Conservation (phyloP, 2,329 filamentous ascomycete genomes). For the Nemania abortiva region DNA sequence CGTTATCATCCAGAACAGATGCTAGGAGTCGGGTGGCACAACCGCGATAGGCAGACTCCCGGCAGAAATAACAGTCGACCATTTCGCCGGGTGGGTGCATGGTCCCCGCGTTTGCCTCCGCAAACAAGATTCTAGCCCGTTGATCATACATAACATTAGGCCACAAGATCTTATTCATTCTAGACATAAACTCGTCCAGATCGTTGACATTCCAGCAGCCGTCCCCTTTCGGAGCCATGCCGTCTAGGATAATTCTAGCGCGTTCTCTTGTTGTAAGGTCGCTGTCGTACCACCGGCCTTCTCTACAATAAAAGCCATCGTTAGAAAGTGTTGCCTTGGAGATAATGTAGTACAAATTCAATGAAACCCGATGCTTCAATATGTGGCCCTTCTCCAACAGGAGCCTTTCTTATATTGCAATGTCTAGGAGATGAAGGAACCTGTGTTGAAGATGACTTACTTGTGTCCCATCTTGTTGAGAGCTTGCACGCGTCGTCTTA, state of each 20-base stretch:
- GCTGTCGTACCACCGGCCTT: neutral
- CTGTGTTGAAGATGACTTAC: neutral
- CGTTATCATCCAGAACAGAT: neutral
- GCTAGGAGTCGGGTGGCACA: slow-evolving; percentile 14
- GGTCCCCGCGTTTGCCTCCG: neutral
- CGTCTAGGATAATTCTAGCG: neutral
- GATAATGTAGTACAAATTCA: neutral
- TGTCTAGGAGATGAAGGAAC: neutral
- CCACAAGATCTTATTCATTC: slow-evolving; percentile 5
- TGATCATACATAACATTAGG: neutral
- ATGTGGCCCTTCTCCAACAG: too few species aligned
- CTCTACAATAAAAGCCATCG: neutral
- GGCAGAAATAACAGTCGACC: neutral
- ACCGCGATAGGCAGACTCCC: neutral
- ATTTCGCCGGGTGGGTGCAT: neutral
- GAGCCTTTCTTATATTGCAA: neutral
- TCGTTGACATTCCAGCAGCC: neutral
- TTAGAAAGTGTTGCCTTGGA: neutral
- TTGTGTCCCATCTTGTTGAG: neutral
- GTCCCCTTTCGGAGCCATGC: neutral
- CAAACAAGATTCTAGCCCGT: neutral
- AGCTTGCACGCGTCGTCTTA: neutral
- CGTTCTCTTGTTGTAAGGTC: neutral
- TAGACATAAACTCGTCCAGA: slow-evolving; percentile 5
- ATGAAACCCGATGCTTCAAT: too few species aligned